These are phyloP conservation scores for Hawksworthiomyces lignivorus DNA, from an alignment of 2,329 filamentous ascomycete species.

Conservation along the genomic window DNA sequence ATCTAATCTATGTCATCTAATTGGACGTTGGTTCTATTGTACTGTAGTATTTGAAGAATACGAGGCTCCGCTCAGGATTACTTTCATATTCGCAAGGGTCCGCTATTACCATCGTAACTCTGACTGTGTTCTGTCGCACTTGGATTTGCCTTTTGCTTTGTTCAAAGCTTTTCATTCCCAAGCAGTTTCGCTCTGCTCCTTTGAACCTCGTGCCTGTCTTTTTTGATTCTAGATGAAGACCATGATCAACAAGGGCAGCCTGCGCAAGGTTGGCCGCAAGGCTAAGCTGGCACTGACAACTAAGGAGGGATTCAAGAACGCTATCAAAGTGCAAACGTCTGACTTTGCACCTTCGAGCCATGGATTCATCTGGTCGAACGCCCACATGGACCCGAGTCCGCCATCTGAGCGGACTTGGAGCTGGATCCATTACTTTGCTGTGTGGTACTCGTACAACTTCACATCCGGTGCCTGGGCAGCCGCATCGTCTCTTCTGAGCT, in stretches of 20 bases:
- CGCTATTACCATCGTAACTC: no score
- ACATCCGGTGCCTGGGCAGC: background rate
- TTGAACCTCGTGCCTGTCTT: no score
- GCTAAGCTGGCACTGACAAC: slow-evolving; percentile 1
- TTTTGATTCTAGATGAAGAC: no score
- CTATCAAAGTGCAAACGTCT: background rate
- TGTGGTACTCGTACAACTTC: slow-evolving; percentile 3
- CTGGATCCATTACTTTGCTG: slow-evolving; percentile 1
- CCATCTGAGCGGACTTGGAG: slow-evolving; percentile 1
- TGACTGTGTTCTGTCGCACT: no score
- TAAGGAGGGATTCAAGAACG: background rate
- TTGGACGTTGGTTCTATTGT: no score
- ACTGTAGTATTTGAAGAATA: no score
- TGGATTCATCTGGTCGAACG: slow-evolving; percentile 3
- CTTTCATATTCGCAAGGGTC: no score
- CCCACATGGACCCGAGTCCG: slow-evolving; percentile 1
- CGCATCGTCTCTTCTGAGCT: background rate
- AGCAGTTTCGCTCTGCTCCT: no score
- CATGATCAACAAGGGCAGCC: background rate
- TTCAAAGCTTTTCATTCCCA: no score
- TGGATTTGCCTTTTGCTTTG: no score
- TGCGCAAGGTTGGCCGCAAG: background rate
- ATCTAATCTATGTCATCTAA: no score
- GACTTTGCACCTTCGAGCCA: slow-evolving; percentile 1
- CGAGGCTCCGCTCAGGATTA: no score